A percentile compares a stretch with the other conserved stretches of the same genome.
Evolutionary conservation across 768 basidiomycete genomes (phyloP).

Genomic region (Lentinula edodes): DNA sequence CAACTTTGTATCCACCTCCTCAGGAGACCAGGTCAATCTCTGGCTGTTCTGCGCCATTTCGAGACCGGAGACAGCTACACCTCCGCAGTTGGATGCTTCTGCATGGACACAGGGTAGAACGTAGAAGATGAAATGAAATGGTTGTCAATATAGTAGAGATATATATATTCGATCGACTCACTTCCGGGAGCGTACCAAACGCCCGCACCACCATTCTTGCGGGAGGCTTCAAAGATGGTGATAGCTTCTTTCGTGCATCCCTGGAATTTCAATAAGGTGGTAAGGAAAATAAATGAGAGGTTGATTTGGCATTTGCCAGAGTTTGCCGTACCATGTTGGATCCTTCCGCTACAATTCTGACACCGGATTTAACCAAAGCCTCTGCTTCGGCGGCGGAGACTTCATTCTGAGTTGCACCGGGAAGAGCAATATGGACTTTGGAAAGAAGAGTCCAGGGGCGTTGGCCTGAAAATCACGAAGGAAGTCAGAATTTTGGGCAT

Average conservation of each 20-base stretch:
- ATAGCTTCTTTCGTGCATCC: constrained; percentile 71
- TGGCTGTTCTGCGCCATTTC: constrained; percentile 81
- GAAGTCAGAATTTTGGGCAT: background rate
- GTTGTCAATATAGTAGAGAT: background rate
- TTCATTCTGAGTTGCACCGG: constrained; percentile 69
- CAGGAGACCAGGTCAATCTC: constrained; percentile 53
- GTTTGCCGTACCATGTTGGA: constrained; percentile 49
- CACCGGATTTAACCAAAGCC: constrained; percentile 63
- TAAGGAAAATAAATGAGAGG: background rate
- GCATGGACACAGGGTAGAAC: background rate
- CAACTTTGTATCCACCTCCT: constrained; percentile 64
- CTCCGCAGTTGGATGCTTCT: constrained; percentile 62
- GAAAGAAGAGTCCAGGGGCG: constrained; percentile 66
- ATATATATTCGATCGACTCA: constrained; percentile 20
- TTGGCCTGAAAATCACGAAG: constrained; percentile 30
- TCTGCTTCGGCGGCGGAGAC: constrained; percentile 64
- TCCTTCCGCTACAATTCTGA: constrained; percentile 68
- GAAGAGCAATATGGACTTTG: constrained; percentile 62
- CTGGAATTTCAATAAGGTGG: background rate
- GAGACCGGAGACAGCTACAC: constrained; percentile 73
- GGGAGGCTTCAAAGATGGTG: constrained; percentile 61
- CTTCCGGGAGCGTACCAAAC: constrained; percentile 76
- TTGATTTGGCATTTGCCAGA: background rate
- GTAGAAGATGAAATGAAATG: background rate
- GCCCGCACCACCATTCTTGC: constrained; percentile 40